phyloP scores from a whole-genome alignment of 169 alveolate species.

The Blepharisma undulans region DNA sequence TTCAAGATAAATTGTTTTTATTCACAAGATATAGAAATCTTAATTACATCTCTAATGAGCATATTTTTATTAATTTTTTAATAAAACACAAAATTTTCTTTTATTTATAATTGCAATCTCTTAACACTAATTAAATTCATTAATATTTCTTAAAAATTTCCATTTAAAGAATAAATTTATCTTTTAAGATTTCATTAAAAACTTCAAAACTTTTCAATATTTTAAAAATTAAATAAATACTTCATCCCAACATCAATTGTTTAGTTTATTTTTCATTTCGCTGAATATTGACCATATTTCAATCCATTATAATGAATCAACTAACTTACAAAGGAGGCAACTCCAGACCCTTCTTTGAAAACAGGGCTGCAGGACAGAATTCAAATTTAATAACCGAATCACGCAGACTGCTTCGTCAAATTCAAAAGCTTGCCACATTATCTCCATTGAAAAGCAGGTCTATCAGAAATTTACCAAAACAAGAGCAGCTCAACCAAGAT shows the following conservation, averaged over 20 bases:
- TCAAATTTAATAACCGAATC: not conserved
- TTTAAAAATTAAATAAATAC: too few species aligned
- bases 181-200: too few species aligned
- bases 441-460: not conserved
- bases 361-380: not conserved
- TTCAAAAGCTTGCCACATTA: not conserved
- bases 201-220: too few species aligned
- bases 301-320: not conserved
- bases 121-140: too few species aligned
- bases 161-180: too few species aligned
- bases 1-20: too few species aligned
- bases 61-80: too few species aligned
- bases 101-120: too few species aligned
- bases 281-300: not conserved
- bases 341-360: not conserved
- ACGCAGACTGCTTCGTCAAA: not conserved
- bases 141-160: too few species aligned
- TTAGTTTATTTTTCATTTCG: not conserved
- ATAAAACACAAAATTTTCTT: too few species aligned
- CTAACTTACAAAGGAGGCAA: not conserved
- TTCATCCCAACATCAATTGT: not conserved
- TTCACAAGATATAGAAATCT: too few species aligned
- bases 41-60: too few species aligned
- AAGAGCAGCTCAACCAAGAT: not conserved
- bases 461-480: not conserved